These are phyloP conservation scores for Sporothrix dimorphospora DNA, from an alignment of 2,329 filamentous ascomycete species.

Conservation along the genomic window DNA sequence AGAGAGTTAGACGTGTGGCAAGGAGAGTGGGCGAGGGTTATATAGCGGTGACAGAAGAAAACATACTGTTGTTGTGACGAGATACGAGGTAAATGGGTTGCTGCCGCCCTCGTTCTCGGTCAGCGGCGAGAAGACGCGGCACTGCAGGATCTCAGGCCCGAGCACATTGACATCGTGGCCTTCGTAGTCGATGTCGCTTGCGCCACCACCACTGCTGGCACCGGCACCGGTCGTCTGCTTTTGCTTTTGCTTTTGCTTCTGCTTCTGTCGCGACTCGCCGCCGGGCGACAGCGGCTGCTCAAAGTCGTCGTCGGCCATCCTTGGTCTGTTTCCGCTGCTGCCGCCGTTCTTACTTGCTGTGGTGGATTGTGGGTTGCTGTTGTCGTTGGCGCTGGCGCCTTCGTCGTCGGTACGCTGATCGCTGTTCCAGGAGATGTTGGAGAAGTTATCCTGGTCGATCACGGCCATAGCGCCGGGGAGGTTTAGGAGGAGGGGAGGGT, in stretches of 20 bases:
- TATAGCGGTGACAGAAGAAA: too few relatives aligned
- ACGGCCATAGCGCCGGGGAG: slow-evolving; percentile 45
- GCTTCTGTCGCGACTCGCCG: slow-evolving; percentile 21
- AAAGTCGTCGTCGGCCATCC: slow-evolving; percentile 29
- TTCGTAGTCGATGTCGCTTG: slow-evolving; percentile 55
- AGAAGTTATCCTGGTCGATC: slow-evolving; percentile 71
- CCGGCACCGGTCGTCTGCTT: slow-evolving; percentile 42
- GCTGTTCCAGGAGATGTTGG: slow-evolving; percentile 77
- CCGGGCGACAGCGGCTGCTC: slow-evolving; percentile 27
- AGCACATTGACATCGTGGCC: slow-evolving; percentile 64
- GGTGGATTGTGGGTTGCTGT: slow-evolving; percentile 39
- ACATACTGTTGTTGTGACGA: slow-evolving; percentile 90
- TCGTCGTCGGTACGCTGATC: slow-evolving; percentile 53
- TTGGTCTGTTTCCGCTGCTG: not conserved
- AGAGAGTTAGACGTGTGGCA: too few relatives aligned
- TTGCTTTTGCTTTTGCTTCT: slow-evolving; percentile 45
- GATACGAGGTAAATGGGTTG: slow-evolving; percentile 93
- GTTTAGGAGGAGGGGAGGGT: slow-evolving; percentile 1
- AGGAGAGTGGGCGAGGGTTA: too few relatives aligned
- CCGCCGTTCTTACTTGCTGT: slow-evolving; percentile 50
- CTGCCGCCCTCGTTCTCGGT: slow-evolving; percentile 98
- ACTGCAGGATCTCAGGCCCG: slow-evolving; percentile 77
- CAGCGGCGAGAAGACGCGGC: slow-evolving; percentile 77
- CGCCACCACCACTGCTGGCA: slow-evolving; percentile 49
- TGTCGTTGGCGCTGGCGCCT: slow-evolving; percentile 40